Percentiles rank a stretch among this genome's conserved stretches.
These are phyloP conservation scores for Suillus variegatus DNA, from an alignment of 768 basidiomycete genomes.

Conservation along the genomic window DNA sequence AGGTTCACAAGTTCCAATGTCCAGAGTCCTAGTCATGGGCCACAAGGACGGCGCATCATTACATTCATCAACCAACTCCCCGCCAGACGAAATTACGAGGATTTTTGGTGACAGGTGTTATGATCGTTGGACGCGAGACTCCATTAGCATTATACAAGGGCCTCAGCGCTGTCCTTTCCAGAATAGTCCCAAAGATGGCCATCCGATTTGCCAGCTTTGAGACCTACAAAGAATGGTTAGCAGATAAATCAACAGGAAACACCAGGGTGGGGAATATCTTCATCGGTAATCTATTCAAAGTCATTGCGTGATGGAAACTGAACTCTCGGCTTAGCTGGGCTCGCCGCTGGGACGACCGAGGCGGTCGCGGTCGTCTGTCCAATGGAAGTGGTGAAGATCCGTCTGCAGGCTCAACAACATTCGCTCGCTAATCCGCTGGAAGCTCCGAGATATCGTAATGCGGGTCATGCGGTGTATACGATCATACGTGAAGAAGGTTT, in stretches of 20 bases:
- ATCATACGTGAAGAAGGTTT: conserved; percentile 93
- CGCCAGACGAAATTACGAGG: conserved; percentile 88
- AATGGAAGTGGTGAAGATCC: conserved; percentile 99
- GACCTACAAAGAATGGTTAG: conserved; percentile 83
- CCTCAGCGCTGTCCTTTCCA: conserved; percentile 92
- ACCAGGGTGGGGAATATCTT: conserved; percentile 83
- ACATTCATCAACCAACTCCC: not conserved
- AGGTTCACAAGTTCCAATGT: not conserved
- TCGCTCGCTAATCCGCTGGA: conserved; percentile 96
- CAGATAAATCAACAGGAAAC: conserved; percentile 75
- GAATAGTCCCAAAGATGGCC: conserved; percentile 99
- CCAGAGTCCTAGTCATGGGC: not conserved
- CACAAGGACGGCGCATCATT: conserved; percentile 11
- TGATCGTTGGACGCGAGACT: conserved; percentile 89
- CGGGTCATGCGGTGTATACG: conserved; percentile 93
- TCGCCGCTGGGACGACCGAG: conserved; percentile 95
- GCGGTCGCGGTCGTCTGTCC: conserved; percentile 94
- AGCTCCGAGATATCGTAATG: conserved; percentile 91
- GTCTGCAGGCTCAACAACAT: conserved; percentile 96
- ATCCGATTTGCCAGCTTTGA: conserved; percentile 99
- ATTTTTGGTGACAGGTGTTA: conserved; percentile 86
- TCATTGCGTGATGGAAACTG: not conserved
- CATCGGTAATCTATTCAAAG: conserved; percentile 56
- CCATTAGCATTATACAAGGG: conserved; percentile 97
- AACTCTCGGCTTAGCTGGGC: conserved; percentile 61